Evolutionary conservation across 1,139 yeast species (phyloP), one percentile per base, ranked within the genome.

Genomic region (Yamadazyma aaseri): DNA sequence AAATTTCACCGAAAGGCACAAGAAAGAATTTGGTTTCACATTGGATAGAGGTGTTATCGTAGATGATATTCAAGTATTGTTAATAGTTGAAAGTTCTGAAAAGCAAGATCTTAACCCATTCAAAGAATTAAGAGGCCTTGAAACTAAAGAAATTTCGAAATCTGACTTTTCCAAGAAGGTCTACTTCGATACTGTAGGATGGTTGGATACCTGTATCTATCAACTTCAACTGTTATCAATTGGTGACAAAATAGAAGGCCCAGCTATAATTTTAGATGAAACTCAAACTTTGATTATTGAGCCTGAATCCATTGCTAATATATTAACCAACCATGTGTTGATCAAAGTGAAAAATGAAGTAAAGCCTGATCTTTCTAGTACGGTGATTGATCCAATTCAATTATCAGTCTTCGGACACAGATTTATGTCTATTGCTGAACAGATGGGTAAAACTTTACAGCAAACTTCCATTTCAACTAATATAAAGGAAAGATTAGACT

Each of bases 401-500:
- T 30, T 46, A 11, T 39, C 50, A 17, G 41, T 47, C 5, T 47
- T 47, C 34, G 45, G 47, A 6, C 39, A 46, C 36, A 38, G 51
- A 20, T 47, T 47, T 34, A 46, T 47, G 51, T 39, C 47, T 10
- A 46, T 47, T 29, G 50, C 51, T 5, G 51, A 47, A 18, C 41
- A 36, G 22, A 47, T 47, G 51, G 47, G 45, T 17, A 38, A 40
- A 25, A 31, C 55, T 18, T 40, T 50, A 22, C 56, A 52, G 20
- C 42, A 44, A 25, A 47, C 31, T 14, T 31, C 51, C 6, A 56
- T 56, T 17, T 40, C 49, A 12, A 84, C 94, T n/a, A 86, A 86
- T 50, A 86, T 86, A 42, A 86, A 86, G 51, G 95, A 86, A 53
- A 65, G 95, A 39, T 63, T 86, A 32, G 95, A 86, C 54, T 86